phyloP scores from a whole-genome alignment of 306 rosid species.

The Albizia julibrissin region DNA sequence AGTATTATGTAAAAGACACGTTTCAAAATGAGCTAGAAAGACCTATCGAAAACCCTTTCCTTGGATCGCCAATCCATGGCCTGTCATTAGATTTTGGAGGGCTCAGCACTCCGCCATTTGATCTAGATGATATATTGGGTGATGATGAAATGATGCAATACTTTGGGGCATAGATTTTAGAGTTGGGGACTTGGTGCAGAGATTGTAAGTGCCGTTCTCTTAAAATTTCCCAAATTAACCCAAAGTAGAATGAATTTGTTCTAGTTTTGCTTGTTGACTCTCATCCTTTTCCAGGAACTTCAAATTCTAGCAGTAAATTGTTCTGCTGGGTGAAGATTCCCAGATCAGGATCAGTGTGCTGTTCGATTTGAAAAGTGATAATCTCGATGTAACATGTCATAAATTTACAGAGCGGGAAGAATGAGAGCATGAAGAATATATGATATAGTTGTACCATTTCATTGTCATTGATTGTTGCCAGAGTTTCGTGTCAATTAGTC shows the following conservation, averaged over 20 bases:
- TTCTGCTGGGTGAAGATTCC: neutral
- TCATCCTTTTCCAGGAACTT: neutral
- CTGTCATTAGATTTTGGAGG: slow-evolving; percentile 6
- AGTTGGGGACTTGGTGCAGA: neutral
- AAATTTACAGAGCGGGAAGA: neutral
- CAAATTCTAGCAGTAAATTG: neutral
- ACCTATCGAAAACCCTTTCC: neutral
- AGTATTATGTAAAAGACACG: neutral
- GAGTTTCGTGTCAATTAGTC: neutral
- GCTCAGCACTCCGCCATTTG: neutral
- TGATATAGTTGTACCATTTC: neutral
- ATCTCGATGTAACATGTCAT: neutral
- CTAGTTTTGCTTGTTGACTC: neutral
- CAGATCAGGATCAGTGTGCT: neutral
- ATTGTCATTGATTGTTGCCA: neutral
- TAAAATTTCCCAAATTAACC: neutral
- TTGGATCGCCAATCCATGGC: slow-evolving; percentile 4
- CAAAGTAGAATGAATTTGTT: neutral
- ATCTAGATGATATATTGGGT: slow-evolving; percentile 2
- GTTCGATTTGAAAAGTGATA: neutral
- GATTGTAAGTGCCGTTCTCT: neutral
- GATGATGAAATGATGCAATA: slow-evolving; percentile 6
- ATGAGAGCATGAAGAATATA: neutral
- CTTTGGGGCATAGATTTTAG: slow-evolving; percentile 4
- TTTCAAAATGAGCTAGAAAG: slow-evolving; percentile 7